Evolutionary conservation across 768 basidiomycete genomes (phyloP), one percentile per base, ranked within the genome.

Genomic region (Auriculariales sp.): DNA sequence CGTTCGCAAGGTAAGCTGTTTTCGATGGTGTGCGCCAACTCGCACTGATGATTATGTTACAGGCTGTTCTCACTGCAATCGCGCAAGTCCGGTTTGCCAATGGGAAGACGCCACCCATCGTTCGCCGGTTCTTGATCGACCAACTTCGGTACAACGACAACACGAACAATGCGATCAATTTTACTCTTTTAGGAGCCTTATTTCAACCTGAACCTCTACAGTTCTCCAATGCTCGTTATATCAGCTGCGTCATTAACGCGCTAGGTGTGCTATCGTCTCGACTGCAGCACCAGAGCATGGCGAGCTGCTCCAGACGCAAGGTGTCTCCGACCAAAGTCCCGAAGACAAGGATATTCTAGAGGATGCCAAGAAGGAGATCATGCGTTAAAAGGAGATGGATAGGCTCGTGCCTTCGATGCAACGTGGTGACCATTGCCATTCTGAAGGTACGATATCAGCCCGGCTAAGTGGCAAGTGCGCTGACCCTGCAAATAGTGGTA

Each of bases 81-180:
- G 83, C 92, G 12, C 76, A 82, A 57, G 79, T 93, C 47, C 81
- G 92, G 2, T 89, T 92, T 55, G 83, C 84, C 59, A 81, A 83
- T 49, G 85, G 89, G 29, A 91, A 87, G 62, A 81, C 89, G 0
- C 88, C 87, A 10, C 75, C 81, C 0, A 79, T 92, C 48, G 84
- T 94, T 12, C 77, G 89, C 42, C 81, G 81, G 53, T 88, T 95
- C 59, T 70, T 98, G 28, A 81, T 94, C 53, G 92, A 95, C 61
- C 83, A 93, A 54, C 70, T 98, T n/a, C 78, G 83, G 10, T 90
- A 89, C 62, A 97, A 97, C 61, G 94, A 97, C 63, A 98, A 97
- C 62, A 89, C 91, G 3, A 75, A 79, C 17, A 95, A 94, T 61
- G 72, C 77, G 34, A 91, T 94, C 30, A 45, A 19, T 58, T n/a